A percentile compares a stretch with the other conserved stretches of the same genome.
Evolutionary conservation across 306 rosid genomes (phyloP).

Genomic region (Mucuna pruriens): DNA sequence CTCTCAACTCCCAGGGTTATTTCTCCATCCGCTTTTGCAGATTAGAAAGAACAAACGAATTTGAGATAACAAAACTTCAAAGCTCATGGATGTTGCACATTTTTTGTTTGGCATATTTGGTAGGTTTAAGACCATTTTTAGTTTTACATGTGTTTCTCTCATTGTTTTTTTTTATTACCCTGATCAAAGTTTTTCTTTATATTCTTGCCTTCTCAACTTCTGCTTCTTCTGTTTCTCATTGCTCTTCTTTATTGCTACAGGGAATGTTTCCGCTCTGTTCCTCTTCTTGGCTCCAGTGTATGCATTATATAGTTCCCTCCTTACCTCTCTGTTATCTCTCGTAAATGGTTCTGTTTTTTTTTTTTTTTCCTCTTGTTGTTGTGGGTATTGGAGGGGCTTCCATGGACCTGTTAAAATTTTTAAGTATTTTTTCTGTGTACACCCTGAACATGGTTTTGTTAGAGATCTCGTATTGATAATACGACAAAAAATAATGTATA

Average conservation of each 20-base stretch:
- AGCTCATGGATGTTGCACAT: slow-evolving; percentile 63
- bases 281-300: slow-evolving; percentile 95
- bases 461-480: not conserved
- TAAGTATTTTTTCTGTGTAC: not conserved
- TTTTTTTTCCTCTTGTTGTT: not conserved
- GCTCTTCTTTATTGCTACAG: slow-evolving; percentile 44
- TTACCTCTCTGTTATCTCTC: not conserved
- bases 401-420: not conserved
- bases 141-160: not conserved
- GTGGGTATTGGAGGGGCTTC: not conserved
- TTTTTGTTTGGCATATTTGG: slow-evolving; percentile 82
- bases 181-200: not conserved
- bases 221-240: slow-evolving; percentile 25
- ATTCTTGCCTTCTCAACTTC: not conserved
- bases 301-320: slow-evolving; percentile 8
- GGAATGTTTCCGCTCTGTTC: slow-evolving; percentile 87
- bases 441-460: not conserved
- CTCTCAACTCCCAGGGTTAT: slow-evolving; percentile 9
- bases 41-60: slow-evolving; percentile 3
- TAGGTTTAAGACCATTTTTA: slow-evolving; percentile 39
- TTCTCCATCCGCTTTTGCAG: not conserved
- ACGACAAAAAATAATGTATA: too few species aligned
- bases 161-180: not conserved
- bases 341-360: not conserved
- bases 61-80: slow-evolving; percentile 6